Base-by-base conservation (phyloP, 2,329 filamentous ascomycete genomes). In the Talaromyces marneffei region DNA sequence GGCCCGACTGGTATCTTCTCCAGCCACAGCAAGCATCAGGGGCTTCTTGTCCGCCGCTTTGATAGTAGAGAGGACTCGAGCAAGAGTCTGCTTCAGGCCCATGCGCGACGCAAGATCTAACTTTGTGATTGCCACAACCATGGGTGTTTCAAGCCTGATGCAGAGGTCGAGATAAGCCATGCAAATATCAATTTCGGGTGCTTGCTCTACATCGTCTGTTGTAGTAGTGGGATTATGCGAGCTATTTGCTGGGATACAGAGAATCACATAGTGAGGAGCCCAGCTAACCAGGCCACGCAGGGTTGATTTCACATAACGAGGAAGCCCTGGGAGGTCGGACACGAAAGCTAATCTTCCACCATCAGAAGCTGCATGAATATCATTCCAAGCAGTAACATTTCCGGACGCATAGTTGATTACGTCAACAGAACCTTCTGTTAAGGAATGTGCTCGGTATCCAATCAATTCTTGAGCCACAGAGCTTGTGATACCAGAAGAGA, bases 381-480 rank as follows among this genome's bases (percentile, higher is more conserved):
- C 93, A 58, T 90, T 87, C 94, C 94, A 99, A 0, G 92, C 92
- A 62, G 91, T 90, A 52, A 97, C 87, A 70, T 96, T 91, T 14
- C 87, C 87, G 63, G 89, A 88, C 2, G 90, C 87, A 72, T 95
- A 97, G 72, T 96, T 97, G 69, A 96, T 69, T 56, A 80, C 73
- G 31, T 71, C 80, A 40, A 94, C 78, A 18, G 80, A 73, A 7
- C 62, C 61, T 6, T 64, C 58, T 16, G 18, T 12, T 5, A 66
- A 50, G 2, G 60, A 48, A 37, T 62, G 64, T 6, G 68, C 65
- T 44, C 83, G 82, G 72, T 97, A 99, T 7, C 94, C 94, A 64
- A 99, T 84, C 9, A 99, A 81, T 73, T 97, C 94, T 70, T 97
- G 93, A 0, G 94, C 91, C 48, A 99, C 88, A 5, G 93, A 97